Base-by-base conservation (phyloP, 345 rosid species). In the Xanthoceras sorbifolium region DNA sequence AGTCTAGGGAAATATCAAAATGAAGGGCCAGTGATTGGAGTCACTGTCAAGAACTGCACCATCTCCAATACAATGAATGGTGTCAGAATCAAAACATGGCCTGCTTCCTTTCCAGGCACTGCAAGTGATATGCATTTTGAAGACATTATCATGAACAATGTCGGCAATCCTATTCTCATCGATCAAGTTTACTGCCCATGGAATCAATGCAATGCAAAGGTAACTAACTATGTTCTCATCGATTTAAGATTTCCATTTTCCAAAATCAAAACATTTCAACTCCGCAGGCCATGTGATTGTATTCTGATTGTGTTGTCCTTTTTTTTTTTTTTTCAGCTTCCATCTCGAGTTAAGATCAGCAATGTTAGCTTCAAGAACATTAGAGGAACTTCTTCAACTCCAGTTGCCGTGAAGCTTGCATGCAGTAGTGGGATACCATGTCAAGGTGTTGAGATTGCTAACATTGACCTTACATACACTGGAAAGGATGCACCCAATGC, bases 141-240 rank as follows among this genome's bases (percentile, higher is more conserved):
- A 57, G 28, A 57, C 12, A 1, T 57, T 57, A 22, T 57, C 11
- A 57, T 57, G 62, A 57, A 57, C 3, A 40, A 67, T 25, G 73
- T 76, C 28, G 6, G 28, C 54, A 67, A 67, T 29, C 79, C 79
- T 22, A 12, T 76, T 34, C 8, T 76, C 11, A 67, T 67, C 8
- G 73, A 76, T 57, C 79, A 76, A 38, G 18, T 26, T 3, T 76
- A 75, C 22, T 75, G 78, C 44, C 78, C 64, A 10, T 34, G 34
- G 40, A 52, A 65, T 22, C 64, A 64, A 3, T 74, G 69, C 69
- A 26, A 57, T 2, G 0, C 22, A 62, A 18, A 48, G 71, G 78
- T 65, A 64, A 57, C n/a, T 38, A 15, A 48, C 59, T 25, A 17
- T 5, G n/a, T n/a, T n/a, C n/a, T n/a, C n/a, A n/a, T n/a, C n/a